phyloP scores from a whole-genome alignment of 2,329 filamentous ascomycete species.

The Ceratocystis cubensis region DNA sequence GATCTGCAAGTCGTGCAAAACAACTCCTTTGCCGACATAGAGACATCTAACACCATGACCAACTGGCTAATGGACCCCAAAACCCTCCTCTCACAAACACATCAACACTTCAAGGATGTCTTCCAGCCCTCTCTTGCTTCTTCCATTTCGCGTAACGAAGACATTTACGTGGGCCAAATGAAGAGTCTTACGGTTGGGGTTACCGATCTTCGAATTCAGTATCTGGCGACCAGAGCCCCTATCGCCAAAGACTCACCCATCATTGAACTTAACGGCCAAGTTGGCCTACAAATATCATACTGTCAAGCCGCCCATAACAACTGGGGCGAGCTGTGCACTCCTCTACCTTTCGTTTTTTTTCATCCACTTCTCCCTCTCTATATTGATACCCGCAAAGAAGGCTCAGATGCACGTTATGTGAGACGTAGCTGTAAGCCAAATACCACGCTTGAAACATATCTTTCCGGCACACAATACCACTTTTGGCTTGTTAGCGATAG shows the following conservation, averaged over 20 bases:
- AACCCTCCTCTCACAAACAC: constrained; percentile 54
- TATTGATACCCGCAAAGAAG: constrained; percentile 82
- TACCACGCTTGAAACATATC: constrained; percentile 71
- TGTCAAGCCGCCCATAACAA: constrained; percentile 52
- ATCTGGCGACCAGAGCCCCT: constrained; percentile 40
- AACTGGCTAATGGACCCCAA: constrained; percentile 66
- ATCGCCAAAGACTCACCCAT: constrained; percentile 46
- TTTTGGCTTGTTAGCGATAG: constrained; percentile 85
- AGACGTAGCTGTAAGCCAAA: constrained; percentile 86
- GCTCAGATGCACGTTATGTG: constrained; percentile 76
- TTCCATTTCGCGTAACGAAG: constrained; percentile 33
- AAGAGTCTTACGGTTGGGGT: constrained; percentile 35
- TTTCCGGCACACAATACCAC: constrained; percentile 67
- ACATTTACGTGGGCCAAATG: constrained; percentile 40
- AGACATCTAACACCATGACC: constrained; percentile 60
- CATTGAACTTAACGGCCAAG: constrained; percentile 63
- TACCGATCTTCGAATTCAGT: constrained; percentile 55
- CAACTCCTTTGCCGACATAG: constrained; percentile 67
- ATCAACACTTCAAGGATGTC: constrained; percentile 52
- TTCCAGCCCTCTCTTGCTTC: constrained; percentile 45
- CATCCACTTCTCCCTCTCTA: constrained; percentile 80
- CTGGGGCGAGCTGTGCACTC: constrained; percentile 53
- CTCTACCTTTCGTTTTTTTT: constrained; percentile 70
- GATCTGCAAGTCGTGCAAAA: constrained; percentile 46
- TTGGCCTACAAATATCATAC: constrained; percentile 62